Conservation (phyloP, 208 protist species). For the Trichomonas vaginalis region DNA sequence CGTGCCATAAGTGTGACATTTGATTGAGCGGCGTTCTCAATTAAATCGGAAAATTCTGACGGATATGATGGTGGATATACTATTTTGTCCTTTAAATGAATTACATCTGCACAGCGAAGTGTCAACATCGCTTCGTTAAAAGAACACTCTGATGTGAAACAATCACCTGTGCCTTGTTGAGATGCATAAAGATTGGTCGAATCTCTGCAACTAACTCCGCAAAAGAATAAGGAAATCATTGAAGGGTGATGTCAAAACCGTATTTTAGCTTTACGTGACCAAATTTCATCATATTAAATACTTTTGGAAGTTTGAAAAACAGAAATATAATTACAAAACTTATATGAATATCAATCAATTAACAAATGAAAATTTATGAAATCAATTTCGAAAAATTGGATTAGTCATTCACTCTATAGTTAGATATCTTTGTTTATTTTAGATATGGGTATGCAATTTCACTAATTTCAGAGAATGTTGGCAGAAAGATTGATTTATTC, state of each 20-base stretch:
- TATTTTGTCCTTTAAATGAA: background rate
- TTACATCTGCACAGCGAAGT: background rate
- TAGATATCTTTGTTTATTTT: too few species aligned
- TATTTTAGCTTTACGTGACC: background rate
- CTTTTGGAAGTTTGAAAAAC: too few species aligned
- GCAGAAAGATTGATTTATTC: too few species aligned
- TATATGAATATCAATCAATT: too few species aligned
- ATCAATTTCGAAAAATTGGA: too few species aligned
- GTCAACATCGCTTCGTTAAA: background rate
- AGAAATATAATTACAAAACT: too few species aligned
- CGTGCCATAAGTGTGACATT: background rate
- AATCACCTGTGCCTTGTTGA: background rate
- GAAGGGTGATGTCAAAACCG: background rate
- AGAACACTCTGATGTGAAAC: background rate
- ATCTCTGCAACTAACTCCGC: background rate
- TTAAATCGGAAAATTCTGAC: slow-evolving; percentile 3
- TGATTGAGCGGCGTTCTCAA: background rate
- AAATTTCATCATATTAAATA: too few species aligned
- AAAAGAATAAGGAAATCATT: background rate
- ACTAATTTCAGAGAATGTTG: too few species aligned
- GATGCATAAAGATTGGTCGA: slow-evolving; percentile 2
- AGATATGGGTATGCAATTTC: too few species aligned
- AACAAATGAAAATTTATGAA: too few species aligned
- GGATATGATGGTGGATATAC: background rate
- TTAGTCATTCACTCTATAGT: too few species aligned